These are phyloP conservation scores for Posidonia oceanica DNA, from an alignment of 116 monocot genomes.

Conservation along the genomic window DNA sequence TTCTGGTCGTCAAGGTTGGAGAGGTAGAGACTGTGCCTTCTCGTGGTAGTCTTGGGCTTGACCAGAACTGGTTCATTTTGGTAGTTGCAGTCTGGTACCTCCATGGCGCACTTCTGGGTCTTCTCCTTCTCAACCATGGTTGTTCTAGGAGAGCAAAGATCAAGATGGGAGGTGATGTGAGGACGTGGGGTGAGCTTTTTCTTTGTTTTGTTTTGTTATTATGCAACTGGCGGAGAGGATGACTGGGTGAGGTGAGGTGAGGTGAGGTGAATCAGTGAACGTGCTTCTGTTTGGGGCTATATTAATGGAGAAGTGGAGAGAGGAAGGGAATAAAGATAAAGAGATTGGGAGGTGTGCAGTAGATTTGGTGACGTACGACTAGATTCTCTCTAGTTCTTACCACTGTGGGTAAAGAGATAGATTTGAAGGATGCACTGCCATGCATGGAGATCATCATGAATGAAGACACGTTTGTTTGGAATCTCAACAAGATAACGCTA, in stretches of 20 bases:
- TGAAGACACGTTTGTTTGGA: no score
- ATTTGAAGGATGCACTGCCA: no score
- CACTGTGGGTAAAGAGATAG: no score
- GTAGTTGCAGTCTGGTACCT: slow-evolving; percentile 68
- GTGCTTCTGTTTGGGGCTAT: no score
- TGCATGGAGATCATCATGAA: no score
- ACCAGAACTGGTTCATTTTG: slow-evolving; percentile 29
- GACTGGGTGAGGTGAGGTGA: no score
- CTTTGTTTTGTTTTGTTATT: no score
- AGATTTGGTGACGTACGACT: neutral
- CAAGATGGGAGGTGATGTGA: neutral
- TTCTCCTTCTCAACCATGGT: neutral
- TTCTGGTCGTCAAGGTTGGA: slow-evolving; percentile 90
- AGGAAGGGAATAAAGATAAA: neutral
- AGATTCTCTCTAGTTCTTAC: no score
- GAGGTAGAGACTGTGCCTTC: slow-evolving; percentile 49
- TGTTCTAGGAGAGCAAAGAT: neutral
- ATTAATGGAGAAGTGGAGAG: neutral
- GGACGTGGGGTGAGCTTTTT: neutral
- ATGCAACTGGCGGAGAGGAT: no score
- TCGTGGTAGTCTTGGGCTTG: slow-evolving; percentile 23
- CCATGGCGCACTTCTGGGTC: slow-evolving; percentile 12
- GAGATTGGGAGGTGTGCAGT: neutral
- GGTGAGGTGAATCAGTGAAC: no score
- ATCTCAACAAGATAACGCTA: no score